Base-by-base conservation (phyloP, 83 land plant genomes). In the Picea engelmannii region DNA sequence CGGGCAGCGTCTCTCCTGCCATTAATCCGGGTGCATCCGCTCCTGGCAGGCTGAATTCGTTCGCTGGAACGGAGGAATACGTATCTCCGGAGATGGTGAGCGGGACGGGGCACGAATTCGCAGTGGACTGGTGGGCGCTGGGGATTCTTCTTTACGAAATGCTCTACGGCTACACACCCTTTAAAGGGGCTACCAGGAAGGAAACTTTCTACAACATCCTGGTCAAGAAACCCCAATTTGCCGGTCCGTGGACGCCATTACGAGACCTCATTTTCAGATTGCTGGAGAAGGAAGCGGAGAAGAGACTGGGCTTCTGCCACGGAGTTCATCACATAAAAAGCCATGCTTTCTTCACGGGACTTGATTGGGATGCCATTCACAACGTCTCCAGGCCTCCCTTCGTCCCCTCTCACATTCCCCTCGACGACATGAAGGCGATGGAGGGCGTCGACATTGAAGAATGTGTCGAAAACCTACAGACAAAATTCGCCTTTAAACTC, bases 1-100 rank as follows among this genome's bases (percentile, higher is more conserved):
- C 71, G 79, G 27, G 87, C 91, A 15, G 86, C 83, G 79, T 82
- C 78, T 38, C 81, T 84, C 13, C 80, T 83, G 75, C 69, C 66
- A 42, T 38, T 55, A 69, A 74, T 83, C 49, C 24, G 62, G 61
- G 4, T 66, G 79, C 18, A 4, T 13, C 47, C 49, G 35, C 40
- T 66, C 84, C 86, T 27, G 90, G 86, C 62, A 62, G 85, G 71
- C 84, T 88, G 23, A 79, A 86, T 82, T 92, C 88, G 60, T 90
- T 94, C 83, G 94, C 90, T 65, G 96, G 96, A 2, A 94, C 96
- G 49, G 94, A 91, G 78, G 96, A 94, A 86, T 93, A 93, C 85
- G 92, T 93, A 47, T 80, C 96, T 25, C 96, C 96, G 69, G 96
- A 94, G 89, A 85, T 94, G 21, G 82, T 94, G 5, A 64, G 86